These are phyloP conservation scores for Kwoniella newhampshirensis DNA, from an alignment of 768 basidiomycete species.

Conservation along the genomic window DNA sequence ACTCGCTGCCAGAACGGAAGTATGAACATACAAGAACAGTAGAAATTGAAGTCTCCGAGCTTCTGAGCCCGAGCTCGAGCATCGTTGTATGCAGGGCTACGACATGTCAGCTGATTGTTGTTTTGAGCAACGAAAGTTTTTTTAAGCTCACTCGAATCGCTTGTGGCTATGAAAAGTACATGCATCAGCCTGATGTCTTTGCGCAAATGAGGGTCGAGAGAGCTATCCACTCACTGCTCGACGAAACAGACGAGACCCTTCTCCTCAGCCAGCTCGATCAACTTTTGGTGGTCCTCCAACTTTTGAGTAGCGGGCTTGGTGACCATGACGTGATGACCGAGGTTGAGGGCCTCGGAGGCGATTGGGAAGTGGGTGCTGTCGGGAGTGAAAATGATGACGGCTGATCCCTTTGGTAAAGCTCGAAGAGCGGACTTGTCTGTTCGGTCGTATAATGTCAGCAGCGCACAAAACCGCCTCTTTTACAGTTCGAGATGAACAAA, in stretches of 20 bases:
- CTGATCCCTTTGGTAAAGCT: conserved; percentile 73
- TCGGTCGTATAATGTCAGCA: conserved; percentile 1
- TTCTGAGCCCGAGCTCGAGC: conserved; percentile 68
- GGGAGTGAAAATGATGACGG: conserved; percentile 90
- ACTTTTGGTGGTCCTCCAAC: conserved; percentile 74
- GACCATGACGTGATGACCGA: conserved; percentile 79
- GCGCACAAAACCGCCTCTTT: background rate
- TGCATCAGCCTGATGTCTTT: too few species aligned
- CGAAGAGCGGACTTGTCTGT: conserved; percentile 59
- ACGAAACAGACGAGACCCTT: conserved; percentile 84
- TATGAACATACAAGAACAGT: conserved; percentile 64
- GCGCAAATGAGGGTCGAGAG: background rate
- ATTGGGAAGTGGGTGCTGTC: conserved; percentile 88
- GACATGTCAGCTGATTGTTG: conserved; percentile 6
- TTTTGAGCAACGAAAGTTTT: background rate
- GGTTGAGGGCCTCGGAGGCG: conserved; percentile 80
- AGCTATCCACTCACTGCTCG: conserved; percentile 64
- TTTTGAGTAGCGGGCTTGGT: conserved; percentile 91
- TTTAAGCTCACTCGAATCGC: conserved; percentile 57
- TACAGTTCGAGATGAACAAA: conserved; percentile 9
- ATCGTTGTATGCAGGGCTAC: conserved; percentile 79
- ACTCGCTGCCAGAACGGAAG: background rate
- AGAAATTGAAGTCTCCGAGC: conserved; percentile 91
- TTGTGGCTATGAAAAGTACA: conserved; percentile 47
- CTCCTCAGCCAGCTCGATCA: conserved; percentile 73